These are phyloP conservation scores for Remersonia thermophila DNA, from an alignment of 2,329 filamentous ascomycete species.

Conservation along the genomic window DNA sequence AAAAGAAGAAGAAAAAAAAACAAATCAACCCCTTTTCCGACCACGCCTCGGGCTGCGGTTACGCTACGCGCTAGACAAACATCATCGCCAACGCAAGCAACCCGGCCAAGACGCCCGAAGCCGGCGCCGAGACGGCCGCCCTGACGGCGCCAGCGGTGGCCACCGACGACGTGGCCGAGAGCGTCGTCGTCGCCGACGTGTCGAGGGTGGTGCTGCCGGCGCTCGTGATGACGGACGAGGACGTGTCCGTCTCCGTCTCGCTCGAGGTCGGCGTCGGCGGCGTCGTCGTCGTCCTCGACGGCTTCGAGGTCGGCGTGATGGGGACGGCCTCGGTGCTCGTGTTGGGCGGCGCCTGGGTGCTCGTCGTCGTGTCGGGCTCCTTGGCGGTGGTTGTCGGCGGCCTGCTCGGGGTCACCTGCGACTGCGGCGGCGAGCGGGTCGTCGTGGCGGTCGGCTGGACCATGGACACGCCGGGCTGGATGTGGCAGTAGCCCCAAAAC, in stretches of 20 bases:
- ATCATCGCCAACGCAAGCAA: neutral
- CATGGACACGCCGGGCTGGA: neutral
- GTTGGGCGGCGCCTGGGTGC: constrained; percentile 11
- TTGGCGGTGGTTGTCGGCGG: constrained; percentile 7
- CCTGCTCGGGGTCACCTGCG: constrained; percentile 7
- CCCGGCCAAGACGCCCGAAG: neutral
- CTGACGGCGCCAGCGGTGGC: neutral
- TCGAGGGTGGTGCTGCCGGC: neutral
- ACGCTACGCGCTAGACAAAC: no score
- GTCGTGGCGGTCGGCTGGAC: constrained; percentile 9
- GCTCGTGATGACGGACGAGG: neutral
- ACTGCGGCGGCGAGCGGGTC: constrained; percentile 11
- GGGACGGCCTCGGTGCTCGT: constrained; percentile 9
- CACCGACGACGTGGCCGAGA: neutral
- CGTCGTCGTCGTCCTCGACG: neutral
- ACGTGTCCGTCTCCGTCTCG: neutral
- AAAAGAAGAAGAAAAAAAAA: no score
- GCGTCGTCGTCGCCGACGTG: constrained; percentile 1
- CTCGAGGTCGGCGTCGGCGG: neutral
- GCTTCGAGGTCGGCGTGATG: constrained; percentile 5
- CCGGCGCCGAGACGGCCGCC: neutral
- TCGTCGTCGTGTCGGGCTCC: constrained; percentile 6
- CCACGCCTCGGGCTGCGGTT: no score
- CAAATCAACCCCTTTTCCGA: no score
- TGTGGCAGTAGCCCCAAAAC: constrained; percentile 34